phyloP scores from a whole-genome alignment of 2,329 filamentous ascomycete species.

The Aspergillus floridensis region DNA sequence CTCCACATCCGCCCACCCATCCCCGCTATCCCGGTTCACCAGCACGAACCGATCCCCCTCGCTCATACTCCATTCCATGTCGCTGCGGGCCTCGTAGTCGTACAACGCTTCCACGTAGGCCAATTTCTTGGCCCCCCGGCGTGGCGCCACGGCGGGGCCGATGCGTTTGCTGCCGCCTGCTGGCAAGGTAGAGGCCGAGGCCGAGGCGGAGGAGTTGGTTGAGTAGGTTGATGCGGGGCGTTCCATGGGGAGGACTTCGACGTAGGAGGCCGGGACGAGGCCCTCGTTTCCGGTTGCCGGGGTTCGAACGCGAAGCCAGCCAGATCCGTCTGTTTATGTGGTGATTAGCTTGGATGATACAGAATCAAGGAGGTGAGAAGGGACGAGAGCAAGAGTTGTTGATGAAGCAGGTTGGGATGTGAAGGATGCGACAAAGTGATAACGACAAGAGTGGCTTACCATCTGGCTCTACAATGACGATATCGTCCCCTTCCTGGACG shows the following conservation, averaged over 20 bases:
- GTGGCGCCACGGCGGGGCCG: conserved; percentile 86
- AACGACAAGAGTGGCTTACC: conserved; percentile 52
- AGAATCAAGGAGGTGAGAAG: background rate
- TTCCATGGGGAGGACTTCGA: conserved; percentile 61
- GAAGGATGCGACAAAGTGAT: too few species aligned
- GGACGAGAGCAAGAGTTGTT: conserved; percentile 15
- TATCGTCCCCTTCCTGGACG: conserved; percentile 73
- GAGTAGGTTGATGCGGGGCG: conserved; percentile 76
- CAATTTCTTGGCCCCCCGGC: conserved; percentile 86
- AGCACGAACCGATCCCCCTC: conserved; percentile 92
- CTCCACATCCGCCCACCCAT: conserved; percentile 97
- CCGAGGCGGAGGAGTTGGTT: conserved; percentile 65
- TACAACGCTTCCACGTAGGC: conserved; percentile 92
- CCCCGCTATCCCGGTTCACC: conserved; percentile 80
- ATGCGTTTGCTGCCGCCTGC: conserved; percentile 65
- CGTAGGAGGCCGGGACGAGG: conserved; percentile 81
- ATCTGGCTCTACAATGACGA: conserved; percentile 79
- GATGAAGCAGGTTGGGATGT: background rate
- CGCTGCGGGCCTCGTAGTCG: conserved; percentile 81
- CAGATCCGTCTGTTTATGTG: conserved; percentile 68
- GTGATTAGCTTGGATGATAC: conserved; percentile 12
- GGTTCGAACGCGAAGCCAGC: conserved; percentile 82
- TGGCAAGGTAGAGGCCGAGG: conserved; percentile 15
- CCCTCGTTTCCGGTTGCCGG: conserved; percentile 65
- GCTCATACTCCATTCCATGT: conserved; percentile 82